Percentiles rank a stretch among this genome's conserved stretches.
phyloP scores from a whole-genome alignment of 163 green algal genomes.

The Prototheca cutis region DNA sequence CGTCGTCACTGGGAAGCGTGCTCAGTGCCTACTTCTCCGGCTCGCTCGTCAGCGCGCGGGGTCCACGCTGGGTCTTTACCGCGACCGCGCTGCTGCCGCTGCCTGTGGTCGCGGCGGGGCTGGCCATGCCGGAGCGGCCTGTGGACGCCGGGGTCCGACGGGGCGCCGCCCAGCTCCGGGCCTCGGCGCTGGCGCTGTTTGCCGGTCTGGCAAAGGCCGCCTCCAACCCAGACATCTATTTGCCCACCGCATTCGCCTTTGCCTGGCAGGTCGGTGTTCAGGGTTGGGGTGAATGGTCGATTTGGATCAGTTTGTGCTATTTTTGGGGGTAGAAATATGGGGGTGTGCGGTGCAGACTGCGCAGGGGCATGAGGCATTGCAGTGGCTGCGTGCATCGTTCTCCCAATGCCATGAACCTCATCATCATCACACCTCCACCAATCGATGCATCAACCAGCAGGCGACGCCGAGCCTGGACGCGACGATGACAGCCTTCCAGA shows the following conservation, averaged over 20 bases:
- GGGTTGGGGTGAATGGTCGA: too few relatives aligned
- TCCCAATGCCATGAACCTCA: too few relatives aligned
- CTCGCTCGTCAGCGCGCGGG: conserved; percentile 34
- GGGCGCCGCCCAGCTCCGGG: not conserved
- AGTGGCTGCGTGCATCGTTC: too few relatives aligned
- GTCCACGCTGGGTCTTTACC: conserved; percentile 71
- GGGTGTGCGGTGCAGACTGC: too few relatives aligned
- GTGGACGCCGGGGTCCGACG: not conserved
- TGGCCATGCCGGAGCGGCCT: conserved; percentile 72
- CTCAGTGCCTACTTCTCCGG: conserved; percentile 70
- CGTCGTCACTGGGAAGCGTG: conserved; percentile 64
- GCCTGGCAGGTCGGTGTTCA: conserved; percentile 78
- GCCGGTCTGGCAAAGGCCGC: conserved; percentile 60
- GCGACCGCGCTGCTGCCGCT: conserved; percentile 82
- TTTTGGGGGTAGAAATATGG: too few relatives aligned
- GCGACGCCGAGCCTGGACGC: conserved; percentile 45
- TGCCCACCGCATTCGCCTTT: conserved; percentile 89
- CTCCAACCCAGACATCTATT: conserved; percentile 61
- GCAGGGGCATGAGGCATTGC: too few relatives aligned
- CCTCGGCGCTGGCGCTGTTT: conserved; percentile 19
- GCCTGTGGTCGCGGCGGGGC: conserved; percentile 55
- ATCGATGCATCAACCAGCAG: too few relatives aligned
- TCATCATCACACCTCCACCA: too few relatives aligned
- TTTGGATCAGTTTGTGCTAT: too few relatives aligned
- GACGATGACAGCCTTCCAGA: conserved; percentile 87